Evolutionary conservation across 805 yeast genomes (phyloP).

Genomic region (Hanseniaspora mollemarum): DNA sequence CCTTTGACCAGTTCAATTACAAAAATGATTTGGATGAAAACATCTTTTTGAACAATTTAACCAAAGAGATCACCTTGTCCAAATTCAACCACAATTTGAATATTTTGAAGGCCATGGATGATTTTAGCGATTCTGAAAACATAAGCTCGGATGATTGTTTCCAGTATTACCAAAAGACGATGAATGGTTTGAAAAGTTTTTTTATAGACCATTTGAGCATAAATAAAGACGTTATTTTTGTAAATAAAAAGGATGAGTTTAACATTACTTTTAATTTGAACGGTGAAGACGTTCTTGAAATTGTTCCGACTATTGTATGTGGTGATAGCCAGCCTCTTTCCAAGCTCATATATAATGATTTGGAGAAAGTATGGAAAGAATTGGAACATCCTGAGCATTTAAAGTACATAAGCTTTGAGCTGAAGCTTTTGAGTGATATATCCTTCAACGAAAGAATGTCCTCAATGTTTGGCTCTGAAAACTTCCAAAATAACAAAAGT

Average conservation of each 20-base stretch:
- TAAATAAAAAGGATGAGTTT: conserved; percentile 6
- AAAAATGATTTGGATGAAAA: conserved; percentile 22
- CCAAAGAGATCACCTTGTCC: conserved; percentile 24
- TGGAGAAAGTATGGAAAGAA: not conserved
- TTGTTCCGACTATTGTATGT: not conserved
- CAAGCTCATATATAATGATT: not conserved
- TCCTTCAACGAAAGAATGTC: conserved; percentile 14
- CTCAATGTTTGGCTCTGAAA: conserved; percentile 2
- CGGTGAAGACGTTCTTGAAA: not conserved
- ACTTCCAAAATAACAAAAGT: conserved; percentile 13
- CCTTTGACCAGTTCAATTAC: conserved; percentile 30
- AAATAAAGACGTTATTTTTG: not conserved
- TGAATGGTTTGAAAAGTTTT: not conserved
- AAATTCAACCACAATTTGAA: conserved; percentile 29
- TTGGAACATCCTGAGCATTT: too few relatives aligned
- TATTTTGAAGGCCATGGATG: conserved; percentile 26
- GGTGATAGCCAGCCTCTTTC: not conserved
- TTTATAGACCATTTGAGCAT: not conserved
- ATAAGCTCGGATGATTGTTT: not conserved
- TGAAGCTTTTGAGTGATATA: not conserved
- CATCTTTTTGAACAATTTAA: conserved; percentile 23
- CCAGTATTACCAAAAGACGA: conserved; percentile 4
- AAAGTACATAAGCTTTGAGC: not conserved
- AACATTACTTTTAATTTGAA: not conserved
- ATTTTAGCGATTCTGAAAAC: conserved; percentile 4